Percentiles rank a stretch among this genome's conserved stretches.
These are phyloP conservation scores for Dictyostelium intermedium DNA, from an alignment of 78 protist species.

Conservation along the genomic window DNA sequence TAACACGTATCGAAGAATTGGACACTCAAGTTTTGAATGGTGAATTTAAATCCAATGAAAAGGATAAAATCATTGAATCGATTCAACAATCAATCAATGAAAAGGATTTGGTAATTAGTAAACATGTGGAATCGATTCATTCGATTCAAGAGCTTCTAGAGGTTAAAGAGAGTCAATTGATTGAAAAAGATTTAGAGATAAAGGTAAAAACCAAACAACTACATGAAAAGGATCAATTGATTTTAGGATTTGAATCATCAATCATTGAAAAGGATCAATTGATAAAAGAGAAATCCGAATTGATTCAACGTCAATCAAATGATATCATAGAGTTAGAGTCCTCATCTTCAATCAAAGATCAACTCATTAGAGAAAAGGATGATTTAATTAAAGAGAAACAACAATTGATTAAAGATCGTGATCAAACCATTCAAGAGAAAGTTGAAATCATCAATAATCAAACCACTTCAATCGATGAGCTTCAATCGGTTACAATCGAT, in stretches of 20 bases:
- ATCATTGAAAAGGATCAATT: not conserved
- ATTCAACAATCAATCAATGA: not conserved
- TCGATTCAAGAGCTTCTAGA: not conserved
- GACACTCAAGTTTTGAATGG: not conserved
- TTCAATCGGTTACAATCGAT: not conserved
- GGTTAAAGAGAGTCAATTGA: not conserved
- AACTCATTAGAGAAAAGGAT: not conserved
- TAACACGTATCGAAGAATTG: not conserved
- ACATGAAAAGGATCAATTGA: not conserved
- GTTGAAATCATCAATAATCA: not conserved
- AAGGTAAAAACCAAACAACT: not conserved
- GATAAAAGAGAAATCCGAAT: not conserved
- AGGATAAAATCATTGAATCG: not conserved
- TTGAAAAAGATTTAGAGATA: conserved; percentile 1
- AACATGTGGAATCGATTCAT: not conserved
- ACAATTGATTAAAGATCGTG: not conserved
- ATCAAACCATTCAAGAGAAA: not conserved
- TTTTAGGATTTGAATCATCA: not conserved
- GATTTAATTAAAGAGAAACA: not conserved
- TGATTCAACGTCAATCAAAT: not conserved
- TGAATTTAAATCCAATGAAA: not conserved
- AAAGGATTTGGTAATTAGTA: not conserved
- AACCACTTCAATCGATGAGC: not conserved
- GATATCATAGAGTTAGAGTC: not conserved
- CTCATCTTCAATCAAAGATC: not conserved